A percentile compares a stretch with the other conserved stretches of the same genome.
These are phyloP conservation scores for Melastoma malabathricum DNA, from an alignment of 345 rosid species.

Conservation along the genomic window DNA sequence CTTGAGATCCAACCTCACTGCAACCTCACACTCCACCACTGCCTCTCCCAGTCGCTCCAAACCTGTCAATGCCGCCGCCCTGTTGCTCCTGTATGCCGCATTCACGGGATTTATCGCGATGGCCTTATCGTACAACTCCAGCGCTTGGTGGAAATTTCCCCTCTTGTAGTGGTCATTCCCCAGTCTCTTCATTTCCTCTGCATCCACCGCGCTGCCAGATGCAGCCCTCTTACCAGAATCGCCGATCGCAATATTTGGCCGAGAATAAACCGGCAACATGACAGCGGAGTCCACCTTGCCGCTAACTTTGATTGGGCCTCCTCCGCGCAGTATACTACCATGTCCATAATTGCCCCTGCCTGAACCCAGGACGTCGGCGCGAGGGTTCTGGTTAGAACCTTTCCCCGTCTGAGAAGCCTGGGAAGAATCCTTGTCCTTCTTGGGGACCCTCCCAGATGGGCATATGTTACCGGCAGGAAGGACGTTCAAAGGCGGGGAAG, in stretches of 20 bases:
- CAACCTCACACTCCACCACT: constrained; percentile 66
- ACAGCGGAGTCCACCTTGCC: background rate
- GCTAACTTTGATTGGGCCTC: constrained; percentile 11
- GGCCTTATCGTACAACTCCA: constrained; percentile 73
- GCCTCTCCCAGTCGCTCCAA: constrained; percentile 66
- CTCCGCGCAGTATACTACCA: constrained; percentile 77
- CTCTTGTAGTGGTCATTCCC: constrained; percentile 79
- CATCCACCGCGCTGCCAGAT: constrained; percentile 19
- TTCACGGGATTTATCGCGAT: constrained; percentile 51
- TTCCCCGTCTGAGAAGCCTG: constrained; percentile 27
- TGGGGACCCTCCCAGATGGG: constrained; percentile 61
- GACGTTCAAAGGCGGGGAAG: constrained; percentile 40
- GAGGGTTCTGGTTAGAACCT: constrained; percentile 30
- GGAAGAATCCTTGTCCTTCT: constrained; percentile 43
- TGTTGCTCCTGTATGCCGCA: constrained; percentile 60
- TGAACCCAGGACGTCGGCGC: constrained; percentile 57
- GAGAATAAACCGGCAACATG: background rate
- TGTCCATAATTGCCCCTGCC: constrained; percentile 76
- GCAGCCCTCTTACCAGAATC: constrained; percentile 5
- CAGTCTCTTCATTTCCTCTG: constrained; percentile 58
- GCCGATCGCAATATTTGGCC: background rate
- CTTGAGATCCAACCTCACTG: constrained; percentile 66
- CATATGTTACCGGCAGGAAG: constrained; percentile 81
- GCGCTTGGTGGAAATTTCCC: constrained; percentile 63
- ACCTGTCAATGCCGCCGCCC: constrained; percentile 65